Evolutionary conservation across 495 filamentous ascomycete species (phyloP).

Genomic region (Trichoderma asperelloides): DNA sequence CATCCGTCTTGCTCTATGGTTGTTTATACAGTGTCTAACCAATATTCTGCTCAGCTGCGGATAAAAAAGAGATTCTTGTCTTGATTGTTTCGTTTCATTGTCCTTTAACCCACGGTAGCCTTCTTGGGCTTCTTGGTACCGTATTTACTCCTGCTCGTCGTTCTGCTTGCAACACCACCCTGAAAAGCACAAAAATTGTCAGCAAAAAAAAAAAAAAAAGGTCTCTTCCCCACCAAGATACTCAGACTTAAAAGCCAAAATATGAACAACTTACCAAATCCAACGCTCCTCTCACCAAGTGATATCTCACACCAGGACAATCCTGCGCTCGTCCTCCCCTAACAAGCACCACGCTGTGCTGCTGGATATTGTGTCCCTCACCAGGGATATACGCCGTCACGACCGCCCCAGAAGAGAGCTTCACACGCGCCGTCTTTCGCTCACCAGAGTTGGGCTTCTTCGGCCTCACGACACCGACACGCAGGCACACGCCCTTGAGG

Average conservation of each 20-base stretch:
- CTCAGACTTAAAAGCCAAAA: not conserved
- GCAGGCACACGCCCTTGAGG: constrained; percentile 91
- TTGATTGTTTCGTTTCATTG: not conserved
- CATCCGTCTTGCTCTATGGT: not conserved
- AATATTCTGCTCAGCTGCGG: not conserved
- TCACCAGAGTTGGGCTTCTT: constrained; percentile 99
- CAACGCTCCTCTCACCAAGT: constrained; percentile 81
- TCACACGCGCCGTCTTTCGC: constrained; percentile 80
- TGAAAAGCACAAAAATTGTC: constrained; percentile 25
- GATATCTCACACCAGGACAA: constrained; percentile 97
- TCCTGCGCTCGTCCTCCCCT: constrained; percentile 87
- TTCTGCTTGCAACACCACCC: constrained; percentile 83
- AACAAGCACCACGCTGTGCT: constrained; percentile 94
- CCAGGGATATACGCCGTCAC: constrained; percentile 90
- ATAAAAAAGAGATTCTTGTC: not conserved
- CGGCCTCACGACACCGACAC: constrained; percentile 83
- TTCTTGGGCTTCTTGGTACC: constrained; percentile 98
- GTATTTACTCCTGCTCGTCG: constrained; percentile 86
- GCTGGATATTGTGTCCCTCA: constrained; percentile 97
- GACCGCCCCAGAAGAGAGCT: constrained; percentile 77
- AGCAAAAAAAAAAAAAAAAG: no score
- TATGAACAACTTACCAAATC: constrained; percentile 61
- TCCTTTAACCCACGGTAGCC: constrained; percentile 32
- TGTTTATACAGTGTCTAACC: not conserved
- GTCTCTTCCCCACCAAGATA: no score